Conservation (phyloP, 257 asterid species). For the Petunia secreta region DNA sequence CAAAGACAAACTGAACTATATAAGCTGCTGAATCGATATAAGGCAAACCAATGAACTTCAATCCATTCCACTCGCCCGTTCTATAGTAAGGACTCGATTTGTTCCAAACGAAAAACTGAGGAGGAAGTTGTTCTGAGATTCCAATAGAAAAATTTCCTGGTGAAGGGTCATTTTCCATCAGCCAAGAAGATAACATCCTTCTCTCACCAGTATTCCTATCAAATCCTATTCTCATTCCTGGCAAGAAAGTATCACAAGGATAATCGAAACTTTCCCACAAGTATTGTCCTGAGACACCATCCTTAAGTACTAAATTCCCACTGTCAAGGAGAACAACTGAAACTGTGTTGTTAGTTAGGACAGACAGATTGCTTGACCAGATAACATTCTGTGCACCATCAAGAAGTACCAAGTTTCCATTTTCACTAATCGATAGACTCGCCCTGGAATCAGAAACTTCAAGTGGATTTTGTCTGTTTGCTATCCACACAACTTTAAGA, state of each 20-base stretch:
- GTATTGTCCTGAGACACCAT: constrained; percentile 23
- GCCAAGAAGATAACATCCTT: constrained; percentile 30
- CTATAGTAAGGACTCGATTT: constrained; percentile 32
- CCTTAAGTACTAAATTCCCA: constrained; percentile 36
- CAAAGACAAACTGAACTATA: constrained; percentile 17
- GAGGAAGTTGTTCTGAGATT: constrained; percentile 29
- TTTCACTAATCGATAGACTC: constrained; percentile 25
- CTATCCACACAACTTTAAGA: constrained; percentile 33
- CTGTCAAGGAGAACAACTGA: constrained; percentile 30
- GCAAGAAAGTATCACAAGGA: constrained; percentile 31
- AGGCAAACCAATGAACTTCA: constrained; percentile 31
- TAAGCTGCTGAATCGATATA: constrained; percentile 8
- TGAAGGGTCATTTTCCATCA: constrained; percentile 35
- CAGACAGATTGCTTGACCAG: constrained; percentile 33
- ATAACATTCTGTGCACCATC: constrained; percentile 33
- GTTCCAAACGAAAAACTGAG: constrained; percentile 34
- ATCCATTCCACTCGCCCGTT: constrained; percentile 42
- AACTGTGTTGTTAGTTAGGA: constrained; percentile 26
- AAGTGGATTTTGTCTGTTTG: constrained; percentile 33
- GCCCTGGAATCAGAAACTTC: constrained; percentile 25
- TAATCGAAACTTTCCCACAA: constrained; percentile 33
- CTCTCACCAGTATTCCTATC: constrained; percentile 23
- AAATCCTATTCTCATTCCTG: constrained; percentile 32
- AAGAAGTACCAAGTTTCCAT: constrained; percentile 29
- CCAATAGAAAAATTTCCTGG: constrained; percentile 30